phyloP scores from a whole-genome alignment of 495 filamentous ascomycete species.

The Penicillium crystallinum region DNA sequence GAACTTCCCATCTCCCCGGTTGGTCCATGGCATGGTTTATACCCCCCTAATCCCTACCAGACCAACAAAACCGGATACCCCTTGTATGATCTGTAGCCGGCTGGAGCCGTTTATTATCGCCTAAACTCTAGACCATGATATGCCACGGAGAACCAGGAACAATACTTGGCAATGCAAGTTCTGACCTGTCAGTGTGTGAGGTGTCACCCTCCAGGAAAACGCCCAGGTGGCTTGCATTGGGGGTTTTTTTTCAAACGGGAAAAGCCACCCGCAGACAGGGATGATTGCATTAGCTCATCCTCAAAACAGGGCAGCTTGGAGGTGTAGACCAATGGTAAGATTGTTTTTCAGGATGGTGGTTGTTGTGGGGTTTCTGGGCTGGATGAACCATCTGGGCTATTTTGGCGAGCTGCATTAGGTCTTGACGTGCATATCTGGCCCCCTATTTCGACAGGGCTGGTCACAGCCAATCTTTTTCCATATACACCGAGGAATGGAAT shows the following conservation, averaged over 20 bases:
- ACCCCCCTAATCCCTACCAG: neutral
- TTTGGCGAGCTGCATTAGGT: neutral
- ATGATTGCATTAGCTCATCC: neutral
- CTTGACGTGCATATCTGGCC: neutral
- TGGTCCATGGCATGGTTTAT: neutral
- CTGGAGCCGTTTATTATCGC: neutral
- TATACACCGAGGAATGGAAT: too few relatives aligned
- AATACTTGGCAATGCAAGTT: neutral
- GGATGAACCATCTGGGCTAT: neutral
- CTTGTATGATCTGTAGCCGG: constrained; percentile 1
- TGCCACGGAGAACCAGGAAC: neutral
- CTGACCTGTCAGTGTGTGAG: neutral
- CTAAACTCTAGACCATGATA: neutral
- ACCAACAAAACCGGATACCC: neutral
- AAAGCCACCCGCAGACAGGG: too few relatives aligned
- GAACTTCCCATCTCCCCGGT: neutral
- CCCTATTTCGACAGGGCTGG: neutral
- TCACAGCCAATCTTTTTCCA: neutral
- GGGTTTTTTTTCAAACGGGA: neutral
- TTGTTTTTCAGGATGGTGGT: neutral
- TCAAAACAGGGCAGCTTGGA: neutral
- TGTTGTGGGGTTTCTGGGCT: neutral
- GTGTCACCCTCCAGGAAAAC: neutral
- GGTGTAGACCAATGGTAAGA: neutral
- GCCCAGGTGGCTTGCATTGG: neutral